These are phyloP conservation scores for Suhomyces anneliseae DNA, from an alignment of 1,139 yeast species.

Conservation along the genomic window DNA sequence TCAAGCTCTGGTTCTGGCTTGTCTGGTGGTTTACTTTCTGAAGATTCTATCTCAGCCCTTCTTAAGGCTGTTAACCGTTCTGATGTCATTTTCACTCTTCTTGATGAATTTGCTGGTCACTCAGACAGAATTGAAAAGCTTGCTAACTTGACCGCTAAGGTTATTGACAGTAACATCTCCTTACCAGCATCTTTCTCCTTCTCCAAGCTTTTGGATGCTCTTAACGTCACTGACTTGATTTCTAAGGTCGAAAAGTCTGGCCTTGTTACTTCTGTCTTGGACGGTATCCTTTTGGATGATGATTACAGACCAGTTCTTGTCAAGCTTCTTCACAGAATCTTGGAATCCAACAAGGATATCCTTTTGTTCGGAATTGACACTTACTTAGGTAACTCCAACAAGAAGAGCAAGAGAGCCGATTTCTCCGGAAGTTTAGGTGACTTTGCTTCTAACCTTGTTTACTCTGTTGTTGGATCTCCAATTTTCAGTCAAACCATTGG, in stretches of 20 bases:
- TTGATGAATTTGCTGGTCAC: conserved; percentile 38
- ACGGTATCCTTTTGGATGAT: conserved; percentile 40
- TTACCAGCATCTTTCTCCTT: conserved; percentile 6
- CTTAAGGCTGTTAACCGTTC: conserved; percentile 34
- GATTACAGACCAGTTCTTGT: conserved; percentile 37
- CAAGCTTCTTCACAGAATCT: conserved; percentile 34
- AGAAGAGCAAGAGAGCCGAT: conserved; percentile 22
- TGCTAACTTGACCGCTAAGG: conserved; percentile 31
- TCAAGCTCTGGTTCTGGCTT: conserved; percentile 12
- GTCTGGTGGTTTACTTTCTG: neutral
- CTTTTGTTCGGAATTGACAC: conserved; percentile 27
- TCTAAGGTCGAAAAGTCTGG: conserved; percentile 34
- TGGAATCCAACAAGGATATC: conserved; percentile 30
- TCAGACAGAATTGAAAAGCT: conserved; percentile 29
- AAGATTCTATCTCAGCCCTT: conserved; percentile 14
- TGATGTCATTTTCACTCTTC: conserved; percentile 36
- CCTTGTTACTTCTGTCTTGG: conserved; percentile 32
- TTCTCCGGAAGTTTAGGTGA: conserved; percentile 25
- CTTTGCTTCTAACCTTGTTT: conserved; percentile 33
- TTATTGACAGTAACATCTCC: conserved; percentile 11
- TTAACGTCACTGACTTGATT: conserved; percentile 29
- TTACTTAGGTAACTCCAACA: conserved; percentile 20
- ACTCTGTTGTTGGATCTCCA: conserved; percentile 31
- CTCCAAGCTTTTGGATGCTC: conserved; percentile 13
- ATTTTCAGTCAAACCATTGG: conserved; percentile 26